phyloP scores from a whole-genome alignment of 2,329 filamentous ascomycete genomes.

The Ophiostoma sp. region DNA sequence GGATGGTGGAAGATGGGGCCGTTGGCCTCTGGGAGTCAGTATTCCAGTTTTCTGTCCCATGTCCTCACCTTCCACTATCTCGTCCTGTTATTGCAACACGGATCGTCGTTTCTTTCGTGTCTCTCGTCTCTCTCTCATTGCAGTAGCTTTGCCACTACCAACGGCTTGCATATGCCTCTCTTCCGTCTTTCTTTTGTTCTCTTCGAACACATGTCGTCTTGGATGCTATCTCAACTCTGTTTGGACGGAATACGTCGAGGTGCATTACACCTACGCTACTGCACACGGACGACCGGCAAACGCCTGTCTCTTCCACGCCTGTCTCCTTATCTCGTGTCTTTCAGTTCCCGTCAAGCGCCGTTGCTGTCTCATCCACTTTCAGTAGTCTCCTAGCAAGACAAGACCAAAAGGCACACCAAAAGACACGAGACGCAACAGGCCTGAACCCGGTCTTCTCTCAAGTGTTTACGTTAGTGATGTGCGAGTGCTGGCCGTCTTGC shows the following conservation, averaged over 20 bases:
- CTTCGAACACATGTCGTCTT: neutral
- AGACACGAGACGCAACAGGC: neutral
- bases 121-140: no score
- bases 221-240: neutral
- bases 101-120: neutral
- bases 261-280: neutral
- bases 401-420: neutral
- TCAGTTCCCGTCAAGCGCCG: neutral
- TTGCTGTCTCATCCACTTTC: neutral
- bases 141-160: neutral
- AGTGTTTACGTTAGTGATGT: no score
- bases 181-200: neutral
- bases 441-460: neutral
- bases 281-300: neutral
- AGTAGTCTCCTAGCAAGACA: neutral
- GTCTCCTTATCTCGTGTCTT: neutral
- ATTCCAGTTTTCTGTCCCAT: neutral
- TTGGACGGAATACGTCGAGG: neutral
- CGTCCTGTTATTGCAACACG: conserved; percentile 39
- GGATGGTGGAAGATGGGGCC: neutral
- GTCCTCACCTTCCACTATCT: neutral
- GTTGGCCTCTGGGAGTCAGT: neutral
- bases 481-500: neutral
- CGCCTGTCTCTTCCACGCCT: neutral
- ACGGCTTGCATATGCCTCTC: neutral